Base-by-base conservation (phyloP, 2,329 filamentous ascomycete species). In the Pseudopithomyces chartarum region DNA sequence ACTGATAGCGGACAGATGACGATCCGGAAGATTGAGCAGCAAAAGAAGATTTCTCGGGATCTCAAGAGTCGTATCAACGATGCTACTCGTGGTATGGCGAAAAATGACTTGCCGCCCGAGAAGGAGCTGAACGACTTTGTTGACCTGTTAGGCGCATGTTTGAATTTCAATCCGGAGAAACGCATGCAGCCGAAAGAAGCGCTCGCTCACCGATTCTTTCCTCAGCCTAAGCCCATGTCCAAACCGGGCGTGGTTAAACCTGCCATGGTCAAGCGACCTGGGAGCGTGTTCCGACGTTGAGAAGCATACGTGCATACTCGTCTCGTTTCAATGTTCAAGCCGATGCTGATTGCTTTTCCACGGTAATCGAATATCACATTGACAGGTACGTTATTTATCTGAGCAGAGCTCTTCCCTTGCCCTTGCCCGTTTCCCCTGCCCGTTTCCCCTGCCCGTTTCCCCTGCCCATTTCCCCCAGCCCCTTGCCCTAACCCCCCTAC, bases 101-200 rank as follows among this genome's bases (percentile, higher is more conserved):
- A 93, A 59, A 80, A 81, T 32, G 62, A 60, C 11, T 10, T 38
- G 8, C 69, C 73, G 10, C 91, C 95, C 74, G 80, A 85, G 38
- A 90, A 88, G 73, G 92, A 97, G 67, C 79, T 97, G 59, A 88
- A 89, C 57, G 82, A 89, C 52, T 97, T 99, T 76, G 83, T 92
- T 64, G 93, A 98, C 75, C 79, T 99, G 47, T 79, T 99, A 55
- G 93, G 97, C 70, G 89, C 90, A 54, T 98, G 93, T 73, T 81
- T 99, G 61, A 87, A 89, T 56, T 83, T 98, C 62, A 97, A 98
- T 71, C 92, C 94, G 0, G 93, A 97, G 74, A 96, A 96, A 81
- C 86, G 95, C 60, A 90, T 95, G 68, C 94, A 90, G 45, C 91
- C 95, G 0, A 81, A 84, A 13, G 93, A 98, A 69, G 95, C 95